phyloP scores from a whole-genome alignment of 345 rosid species.

The Eucalyptus erythrocorys region DNA sequence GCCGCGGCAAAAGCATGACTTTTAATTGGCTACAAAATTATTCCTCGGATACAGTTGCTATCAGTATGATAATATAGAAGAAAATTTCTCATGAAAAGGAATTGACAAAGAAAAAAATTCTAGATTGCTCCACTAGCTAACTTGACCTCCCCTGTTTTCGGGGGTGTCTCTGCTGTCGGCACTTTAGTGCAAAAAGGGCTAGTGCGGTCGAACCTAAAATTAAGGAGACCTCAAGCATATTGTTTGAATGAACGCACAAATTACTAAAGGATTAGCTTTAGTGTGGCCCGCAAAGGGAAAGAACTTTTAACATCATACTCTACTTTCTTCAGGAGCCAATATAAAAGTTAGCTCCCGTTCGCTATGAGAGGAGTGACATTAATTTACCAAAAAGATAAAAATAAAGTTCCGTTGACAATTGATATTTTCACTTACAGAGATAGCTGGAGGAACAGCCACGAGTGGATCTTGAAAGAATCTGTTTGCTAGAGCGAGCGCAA shows the following conservation, averaged over 20 bases:
- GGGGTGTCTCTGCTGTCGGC: neutral
- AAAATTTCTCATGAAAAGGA: neutral
- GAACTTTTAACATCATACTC: neutral
- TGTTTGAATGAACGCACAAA: neutral
- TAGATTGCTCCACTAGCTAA: neutral
- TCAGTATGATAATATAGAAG: neutral
- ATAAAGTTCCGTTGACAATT: neutral
- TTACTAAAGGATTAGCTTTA: neutral
- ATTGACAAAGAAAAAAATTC: neutral
- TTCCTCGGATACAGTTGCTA: neutral
- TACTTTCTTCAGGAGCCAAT: neutral
- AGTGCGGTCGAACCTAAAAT: conserved; percentile 16
- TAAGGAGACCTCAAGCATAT: neutral
- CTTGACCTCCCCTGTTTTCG: neutral
- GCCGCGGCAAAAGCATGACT: neutral
- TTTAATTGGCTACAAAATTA: neutral
- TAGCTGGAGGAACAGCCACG: conserved; percentile 82
- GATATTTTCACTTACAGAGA: conserved; percentile 42
- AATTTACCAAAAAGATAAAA: neutral
- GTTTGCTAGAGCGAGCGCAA: conserved; percentile 86
- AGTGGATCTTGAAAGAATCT: conserved; percentile 88
- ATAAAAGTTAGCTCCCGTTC: neutral
- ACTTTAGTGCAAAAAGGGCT: neutral
- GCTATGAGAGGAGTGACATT: neutral
- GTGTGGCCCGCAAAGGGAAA: neutral